Evolutionary conservation across 345 rosid species (phyloP).

Genomic region (Acer saccharum): DNA sequence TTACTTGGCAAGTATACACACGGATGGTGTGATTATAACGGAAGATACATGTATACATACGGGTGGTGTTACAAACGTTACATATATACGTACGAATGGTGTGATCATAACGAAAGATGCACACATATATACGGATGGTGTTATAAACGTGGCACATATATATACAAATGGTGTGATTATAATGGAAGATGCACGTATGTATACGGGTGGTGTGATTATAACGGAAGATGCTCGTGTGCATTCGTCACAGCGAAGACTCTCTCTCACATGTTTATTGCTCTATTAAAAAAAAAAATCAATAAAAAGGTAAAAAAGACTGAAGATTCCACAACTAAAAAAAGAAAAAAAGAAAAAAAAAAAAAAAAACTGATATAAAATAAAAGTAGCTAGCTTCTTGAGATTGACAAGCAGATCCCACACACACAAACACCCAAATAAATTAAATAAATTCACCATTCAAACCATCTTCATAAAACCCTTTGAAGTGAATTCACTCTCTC

Average conservation of each 20-base stretch:
- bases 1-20: no score
- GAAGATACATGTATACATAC: no score
- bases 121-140: no score
- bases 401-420: slow-evolving; percentile 68
- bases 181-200: no score
- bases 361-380: background rate
- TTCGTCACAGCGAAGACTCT: background rate
- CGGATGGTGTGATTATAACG: no score
- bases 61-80: no score
- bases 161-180: no score
- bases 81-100: no score
- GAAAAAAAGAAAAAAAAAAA: slow-evolving; percentile 7
- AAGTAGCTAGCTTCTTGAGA: slow-evolving; percentile 58
- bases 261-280: slow-evolving; percentile 20
- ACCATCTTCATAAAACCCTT: slow-evolving; percentile 61
- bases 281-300: slow-evolving; percentile 13
- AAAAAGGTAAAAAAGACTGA: slow-evolving; percentile 28
- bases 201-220: no score
- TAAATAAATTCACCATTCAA: slow-evolving; percentile 38
- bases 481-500: slow-evolving; percentile 11
- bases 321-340: slow-evolving; percentile 34
- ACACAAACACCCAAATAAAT: slow-evolving; percentile 30
- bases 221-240: background rate
- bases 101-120: no score
- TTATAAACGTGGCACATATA: no score